Conservation (phyloP, 2,329 filamentous ascomycete species). For the Myriosclerotinia scirpicola region DNA sequence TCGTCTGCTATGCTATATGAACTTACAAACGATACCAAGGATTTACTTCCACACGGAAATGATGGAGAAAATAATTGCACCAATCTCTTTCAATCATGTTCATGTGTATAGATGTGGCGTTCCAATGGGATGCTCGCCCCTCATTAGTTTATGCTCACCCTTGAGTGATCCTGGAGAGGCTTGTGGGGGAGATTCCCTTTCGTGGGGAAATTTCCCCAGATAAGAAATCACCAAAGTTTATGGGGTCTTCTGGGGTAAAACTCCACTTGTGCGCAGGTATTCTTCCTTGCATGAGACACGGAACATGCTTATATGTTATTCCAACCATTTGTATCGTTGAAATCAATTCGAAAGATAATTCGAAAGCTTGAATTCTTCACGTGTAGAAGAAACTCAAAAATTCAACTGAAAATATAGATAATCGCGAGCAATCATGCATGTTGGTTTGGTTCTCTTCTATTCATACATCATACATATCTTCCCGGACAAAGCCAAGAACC, state of each 20-base stretch:
- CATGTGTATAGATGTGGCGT: not conserved
- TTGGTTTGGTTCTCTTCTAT: not conserved
- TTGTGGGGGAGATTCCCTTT: constrained; percentile 1
- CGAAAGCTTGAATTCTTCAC: constrained; percentile 2
- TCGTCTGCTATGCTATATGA: constrained; percentile 5
- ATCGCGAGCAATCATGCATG: not conserved
- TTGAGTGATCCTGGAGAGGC: not conserved
- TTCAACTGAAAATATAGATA: not conserved
- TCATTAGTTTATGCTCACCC: not conserved
- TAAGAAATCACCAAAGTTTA: constrained; percentile 3
- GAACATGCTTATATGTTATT: not conserved
- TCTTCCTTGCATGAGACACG: not conserved
- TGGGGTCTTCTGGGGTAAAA: constrained; percentile 2
- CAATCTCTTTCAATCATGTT: constrained; percentile 1
- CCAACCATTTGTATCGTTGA: constrained; percentile 2
- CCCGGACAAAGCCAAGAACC: constrained; percentile 5
- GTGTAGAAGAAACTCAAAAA: not conserved
- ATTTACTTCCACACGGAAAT: constrained; percentile 19
- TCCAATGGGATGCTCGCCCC: constrained; percentile 7
- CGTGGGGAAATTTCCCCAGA: constrained; percentile 21
- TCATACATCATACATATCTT: not conserved
- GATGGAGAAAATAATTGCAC: constrained; percentile 19
- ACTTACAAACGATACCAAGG: not conserved
- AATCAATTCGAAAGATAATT: not conserved
- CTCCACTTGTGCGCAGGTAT: not conserved